Conservation (phyloP, 371 early-diverging fungal species). For the Mucor lusitanicus region DNA sequence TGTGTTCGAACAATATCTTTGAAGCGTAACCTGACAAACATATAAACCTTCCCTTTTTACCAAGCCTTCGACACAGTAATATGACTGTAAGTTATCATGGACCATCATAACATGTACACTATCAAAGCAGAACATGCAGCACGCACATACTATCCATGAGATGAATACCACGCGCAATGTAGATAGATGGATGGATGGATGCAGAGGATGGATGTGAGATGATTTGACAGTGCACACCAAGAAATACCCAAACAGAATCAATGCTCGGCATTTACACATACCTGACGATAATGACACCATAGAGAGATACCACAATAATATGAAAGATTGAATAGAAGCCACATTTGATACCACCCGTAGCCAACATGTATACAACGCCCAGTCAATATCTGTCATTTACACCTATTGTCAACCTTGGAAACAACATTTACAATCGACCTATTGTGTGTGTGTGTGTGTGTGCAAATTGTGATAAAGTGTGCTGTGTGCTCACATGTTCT, state of each 20-base stretch:
- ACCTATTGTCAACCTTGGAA: neutral
- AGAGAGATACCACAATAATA: neutral
- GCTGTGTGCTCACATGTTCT: neutral
- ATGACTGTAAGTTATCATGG: slow-evolving; percentile 40
- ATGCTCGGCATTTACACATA: neutral
- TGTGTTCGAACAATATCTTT: slow-evolving; percentile 7
- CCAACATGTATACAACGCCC: too few relatives aligned
- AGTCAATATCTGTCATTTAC: neutral
- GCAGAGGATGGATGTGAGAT: slow-evolving; percentile 6
- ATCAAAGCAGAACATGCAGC: neutral
- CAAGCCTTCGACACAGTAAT: slow-evolving; percentile 38
- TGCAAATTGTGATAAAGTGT: neutral
- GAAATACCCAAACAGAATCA: neutral
- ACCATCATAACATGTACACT: neutral
- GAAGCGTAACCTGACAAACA: slow-evolving; percentile 3
- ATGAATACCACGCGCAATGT: neutral
- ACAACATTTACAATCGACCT: neutral
- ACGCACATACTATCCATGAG: neutral
- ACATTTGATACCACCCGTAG: neutral
- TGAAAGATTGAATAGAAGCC: too few relatives aligned
- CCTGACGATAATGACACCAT: neutral
- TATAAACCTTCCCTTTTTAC: slow-evolving; percentile 36
- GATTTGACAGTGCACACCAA: neutral
- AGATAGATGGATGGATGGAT: slow-evolving; percentile 13
- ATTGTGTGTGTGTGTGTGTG: neutral